Base-by-base conservation (phyloP, 495 filamentous ascomycete genomes). In the Acidomyces sp. region DNA sequence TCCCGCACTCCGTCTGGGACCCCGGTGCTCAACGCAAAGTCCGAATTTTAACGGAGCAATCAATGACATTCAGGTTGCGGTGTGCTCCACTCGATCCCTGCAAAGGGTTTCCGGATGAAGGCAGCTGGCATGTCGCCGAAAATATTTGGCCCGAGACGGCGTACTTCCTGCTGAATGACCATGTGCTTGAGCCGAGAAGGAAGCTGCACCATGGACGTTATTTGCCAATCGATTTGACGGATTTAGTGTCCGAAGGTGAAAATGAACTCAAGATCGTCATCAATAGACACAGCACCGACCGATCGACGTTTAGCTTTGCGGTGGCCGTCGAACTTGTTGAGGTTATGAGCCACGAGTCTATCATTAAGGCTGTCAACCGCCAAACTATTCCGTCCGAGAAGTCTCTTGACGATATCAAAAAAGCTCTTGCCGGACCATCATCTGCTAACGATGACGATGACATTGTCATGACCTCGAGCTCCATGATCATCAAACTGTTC, bases 121-220 rank as follows among this genome's bases (percentile, higher is more conserved):
- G 56, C 13, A 53, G 66, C 3, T 93, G 86, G 84, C 60, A 67
- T 13, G 65, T 66, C 9, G 45, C 61, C 15, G 74, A 82, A 24
- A 77, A 70, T 16, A 48, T 52, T 26, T 94, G 87, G 87, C 87
- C 87, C 10, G 62, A 68, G 28, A 66, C 73, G 35, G 66, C 84
- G 4, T 83, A 77, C 45, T 58, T 90, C 27, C 61, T 67, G n/a
- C 55, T 92, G 36, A 93, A 94, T 55, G 58, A 54, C 0, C 48
- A 51, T 1, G 53, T 65, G n/a, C 43, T 87, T 3, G 68, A 73
- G 16, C 49, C 75, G 7, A 70, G 77, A 29, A 67, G 77, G 16
- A 80, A 80, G 43, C 44, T 65, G 1, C 75, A 83, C 30, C 72
- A 82, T 53, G 74, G 74, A 0, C 87, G 82, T 52, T 81, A 92